Conservation (phyloP, 1,139 yeast species). For the Scheffersomyces illinoinensis region DNA sequence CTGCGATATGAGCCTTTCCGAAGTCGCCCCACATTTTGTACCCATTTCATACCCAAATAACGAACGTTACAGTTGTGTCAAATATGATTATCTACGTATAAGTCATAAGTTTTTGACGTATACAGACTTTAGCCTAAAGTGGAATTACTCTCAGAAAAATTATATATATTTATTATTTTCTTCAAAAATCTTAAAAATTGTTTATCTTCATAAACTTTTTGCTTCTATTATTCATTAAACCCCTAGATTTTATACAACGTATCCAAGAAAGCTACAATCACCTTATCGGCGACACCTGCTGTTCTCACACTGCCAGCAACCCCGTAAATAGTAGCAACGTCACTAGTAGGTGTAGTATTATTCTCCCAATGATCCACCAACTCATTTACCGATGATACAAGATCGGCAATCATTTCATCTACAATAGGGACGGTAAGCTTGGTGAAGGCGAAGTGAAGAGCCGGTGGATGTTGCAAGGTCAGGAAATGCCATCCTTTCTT, state of each 20-base stretch:
- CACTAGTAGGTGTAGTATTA: conserved; percentile 34
- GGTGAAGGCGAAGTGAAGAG: conserved; percentile 88
- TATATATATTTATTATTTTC: not conserved
- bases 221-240: not conserved
- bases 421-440: conserved; percentile 63
- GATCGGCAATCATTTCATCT: conserved; percentile 59
- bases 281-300: conserved; percentile 77
- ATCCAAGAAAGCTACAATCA: conserved; percentile 81
- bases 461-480: conserved; percentile 85
- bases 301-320: conserved; percentile 91
- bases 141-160: not conserved
- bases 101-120: not conserved
- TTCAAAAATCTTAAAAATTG: not conserved
- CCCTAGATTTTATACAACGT: conserved; percentile 57
- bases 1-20: not conserved
- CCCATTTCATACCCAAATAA: not conserved
- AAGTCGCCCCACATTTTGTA: not conserved
- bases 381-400: conserved; percentile 50
- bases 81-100: not conserved
- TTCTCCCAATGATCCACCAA: conserved; percentile 30
- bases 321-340: conserved; percentile 89
- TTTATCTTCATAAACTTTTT: conserved; percentile 3
- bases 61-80: not conserved
- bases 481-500: conserved; percentile 87
- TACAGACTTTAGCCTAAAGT: too few species aligned